Base-by-base conservation (phyloP, 768 basidiomycete genomes). In the Terana coerulea region DNA sequence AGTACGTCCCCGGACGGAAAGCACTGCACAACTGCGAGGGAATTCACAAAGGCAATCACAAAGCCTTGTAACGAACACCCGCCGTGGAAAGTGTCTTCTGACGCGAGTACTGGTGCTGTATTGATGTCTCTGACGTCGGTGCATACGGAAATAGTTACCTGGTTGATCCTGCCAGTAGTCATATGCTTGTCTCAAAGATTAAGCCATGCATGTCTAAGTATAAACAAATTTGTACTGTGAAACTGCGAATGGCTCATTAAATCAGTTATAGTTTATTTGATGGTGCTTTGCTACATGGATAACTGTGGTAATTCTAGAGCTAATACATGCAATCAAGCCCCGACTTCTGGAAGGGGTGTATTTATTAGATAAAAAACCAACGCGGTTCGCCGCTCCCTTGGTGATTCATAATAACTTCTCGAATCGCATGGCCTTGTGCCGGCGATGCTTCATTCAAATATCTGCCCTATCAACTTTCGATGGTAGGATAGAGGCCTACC, bases 91-190 rank as follows among this genome's bases (percentile, higher is more conserved):
- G 53, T 35, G 49, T 43, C 51, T 35, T 47, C 33, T 39, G 36
- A 43, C 41, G 44, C 50, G 59, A 53, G 49, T 53, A 49, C 48
- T 36, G 54, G 53, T 51, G 52, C 30, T 48, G 44, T 49, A 49
- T 29, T 29, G 36, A 24, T 51, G 9, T 19, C 19, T n/a, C 39
- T 11, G n/a, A 42, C 26, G 43, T 47, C 49, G 55, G 56, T 35
- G 51, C 51, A 49, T 57, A 58, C 49, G 62, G 59, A 72, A 69
- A 76, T 81, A 81, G 81, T 82, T 83, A 84, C 80, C 83, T 83
- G 83, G 82, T 84, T 84, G 82, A 84, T 84, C 80, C 81, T 84
- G 81, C 83, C 80, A 84, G 81, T 84, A 83, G 81, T 83, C 79
- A 82, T 83, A 84, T 84, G 82, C 82, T 83, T 84, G 82, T 83